phyloP scores from a whole-genome alignment of 495 filamentous ascomycete species.

The Durotheca rogersii region DNA sequence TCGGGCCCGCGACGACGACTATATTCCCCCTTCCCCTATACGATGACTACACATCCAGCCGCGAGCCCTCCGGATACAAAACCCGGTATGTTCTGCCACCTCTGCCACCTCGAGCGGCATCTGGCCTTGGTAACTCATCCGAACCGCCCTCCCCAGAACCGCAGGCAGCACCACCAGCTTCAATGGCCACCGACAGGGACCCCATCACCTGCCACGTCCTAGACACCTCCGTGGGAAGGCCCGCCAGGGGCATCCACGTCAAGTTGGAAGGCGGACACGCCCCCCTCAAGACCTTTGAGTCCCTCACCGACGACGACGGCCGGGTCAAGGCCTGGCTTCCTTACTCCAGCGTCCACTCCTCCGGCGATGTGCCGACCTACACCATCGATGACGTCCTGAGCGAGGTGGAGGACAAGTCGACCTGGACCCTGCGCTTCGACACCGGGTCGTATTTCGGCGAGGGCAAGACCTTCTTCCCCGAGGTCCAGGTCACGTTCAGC shows the following conservation, averaged over 20 bases:
- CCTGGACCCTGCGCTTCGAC: conserved; percentile 76
- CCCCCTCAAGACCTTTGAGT: conserved; percentile 59
- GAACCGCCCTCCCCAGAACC: not conserved
- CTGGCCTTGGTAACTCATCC: not conserved
- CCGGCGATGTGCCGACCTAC: conserved; percentile 52
- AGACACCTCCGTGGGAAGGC: conserved; percentile 59
- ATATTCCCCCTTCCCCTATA: too few relatives aligned
- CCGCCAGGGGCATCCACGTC: conserved; percentile 78
- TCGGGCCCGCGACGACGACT: too few relatives aligned
- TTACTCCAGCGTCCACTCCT: conserved; percentile 44
- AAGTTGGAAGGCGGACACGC: conserved; percentile 68
- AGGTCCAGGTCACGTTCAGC: conserved; percentile 84
- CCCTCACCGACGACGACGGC: conserved; percentile 80
- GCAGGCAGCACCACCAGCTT: not conserved
- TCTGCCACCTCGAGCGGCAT: not conserved
- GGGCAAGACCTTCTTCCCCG: conserved; percentile 80
- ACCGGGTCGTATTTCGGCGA: conserved; percentile 75
- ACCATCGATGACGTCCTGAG: conserved; percentile 52
- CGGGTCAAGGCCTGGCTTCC: conserved; percentile 78
- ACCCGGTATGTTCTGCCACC: not conserved
- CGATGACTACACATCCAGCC: too few relatives aligned
- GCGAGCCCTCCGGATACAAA: not conserved
- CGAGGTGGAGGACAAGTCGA: conserved; percentile 35
- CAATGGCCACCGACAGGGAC: conserved; percentile 46
- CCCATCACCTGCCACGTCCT: conserved; percentile 64